Evolutionary conservation across 164 flowering plant species (phyloP).

Genomic region (Hamamelis virginiana): DNA sequence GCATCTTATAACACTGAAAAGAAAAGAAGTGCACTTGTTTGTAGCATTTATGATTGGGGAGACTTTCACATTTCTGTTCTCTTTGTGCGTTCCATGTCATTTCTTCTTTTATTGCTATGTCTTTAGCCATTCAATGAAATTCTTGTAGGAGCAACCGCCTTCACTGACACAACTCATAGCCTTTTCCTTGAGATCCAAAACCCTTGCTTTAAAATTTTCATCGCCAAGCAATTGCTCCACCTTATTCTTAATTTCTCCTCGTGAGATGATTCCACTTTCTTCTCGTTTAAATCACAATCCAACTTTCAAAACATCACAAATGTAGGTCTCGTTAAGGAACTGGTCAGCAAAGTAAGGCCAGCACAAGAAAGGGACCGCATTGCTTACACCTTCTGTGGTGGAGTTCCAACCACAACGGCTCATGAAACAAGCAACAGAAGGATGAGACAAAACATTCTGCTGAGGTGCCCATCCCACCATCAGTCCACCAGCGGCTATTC

Average conservation of each 20-base stretch:
- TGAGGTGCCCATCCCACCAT: conserved; percentile 26
- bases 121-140: conserved; percentile 7
- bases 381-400: conserved; percentile 17
- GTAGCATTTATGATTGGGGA: no score
- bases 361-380: conserved; percentile 19
- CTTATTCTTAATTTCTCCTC: conserved; percentile 3
- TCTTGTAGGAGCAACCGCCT: background rate
- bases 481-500: conserved; percentile 5
- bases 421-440: conserved; percentile 18
- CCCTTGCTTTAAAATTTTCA: background rate
- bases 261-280: background rate
- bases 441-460: conserved; percentile 22
- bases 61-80: no score
- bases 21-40: no score
- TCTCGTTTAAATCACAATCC: background rate
- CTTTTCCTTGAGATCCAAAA: background rate
- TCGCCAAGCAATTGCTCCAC: conserved; percentile 3
- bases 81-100: no score
- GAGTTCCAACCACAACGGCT: conserved; percentile 25
- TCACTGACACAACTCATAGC: background rate
- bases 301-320: conserved; percentile 1
- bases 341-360: conserved; percentile 24
- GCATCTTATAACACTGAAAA: no score
- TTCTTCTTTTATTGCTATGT: background rate
- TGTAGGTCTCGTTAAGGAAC: conserved; percentile 9